Evolutionary conservation across 495 filamentous ascomycete species (phyloP), one percentile per base, ranked within the genome.

Genomic region (Penicillium nucicola): DNA sequence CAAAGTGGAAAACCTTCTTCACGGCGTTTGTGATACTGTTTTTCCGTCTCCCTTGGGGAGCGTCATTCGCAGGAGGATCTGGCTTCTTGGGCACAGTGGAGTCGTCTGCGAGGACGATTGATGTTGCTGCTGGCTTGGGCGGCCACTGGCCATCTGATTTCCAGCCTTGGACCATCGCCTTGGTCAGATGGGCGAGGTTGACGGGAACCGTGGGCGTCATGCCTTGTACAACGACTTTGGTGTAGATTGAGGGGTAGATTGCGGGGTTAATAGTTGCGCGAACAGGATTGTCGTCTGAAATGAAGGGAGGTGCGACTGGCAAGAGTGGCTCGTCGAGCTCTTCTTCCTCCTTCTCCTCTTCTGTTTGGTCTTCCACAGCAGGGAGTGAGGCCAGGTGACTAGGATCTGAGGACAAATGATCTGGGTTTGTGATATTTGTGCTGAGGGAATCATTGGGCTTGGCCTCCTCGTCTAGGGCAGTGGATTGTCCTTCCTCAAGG

Each of bases 131-230:
- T 11, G 70, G 65, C 47, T 85, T 86, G 15, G 92, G 89, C 2
- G 93, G 93, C 93, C 93, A 98, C 62, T 95, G 87, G 15, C 90
- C 93, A 61, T 95, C 91, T 36, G 86, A 78, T 66, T 95, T 92
- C 93, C 93, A 97, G 28, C 93, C 93, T 34, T 85, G 79, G 2
- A 97, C 91, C 58, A 92, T 85, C 23, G 88, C 80, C n/a, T 83
- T 77, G 18, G 86, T 83, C 61, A 97, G 79, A 59, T 95, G 87
- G 30, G 76, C 66, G 5, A 98, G 80, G 58, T 96, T 96, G 50
- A 98, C 85, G 13, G 93, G 93, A 9, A 95, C 83, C 1, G 83
- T 83, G 0, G 93, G 92, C 1, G 88, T 85, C 50, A 89, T 78
- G 14, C 77, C 77, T 57, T 93, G 83, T 4, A 89, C 57, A 32